These are phyloP conservation scores for Lipomyces spencermartinsiae DNA, from an alignment of 805 yeast genomes.

Conservation along the genomic window DNA sequence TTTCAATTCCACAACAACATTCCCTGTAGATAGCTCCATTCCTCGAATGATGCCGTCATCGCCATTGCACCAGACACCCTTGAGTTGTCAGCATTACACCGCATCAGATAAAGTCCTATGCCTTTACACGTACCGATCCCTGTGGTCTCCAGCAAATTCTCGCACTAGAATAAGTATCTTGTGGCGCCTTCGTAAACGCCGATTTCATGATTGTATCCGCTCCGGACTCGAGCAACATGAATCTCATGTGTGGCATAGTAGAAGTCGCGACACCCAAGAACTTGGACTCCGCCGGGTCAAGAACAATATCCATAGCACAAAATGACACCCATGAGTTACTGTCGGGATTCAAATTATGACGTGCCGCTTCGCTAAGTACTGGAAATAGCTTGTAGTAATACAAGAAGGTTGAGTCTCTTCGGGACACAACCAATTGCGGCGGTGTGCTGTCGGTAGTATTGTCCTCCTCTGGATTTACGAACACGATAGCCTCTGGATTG, in stretches of 20 bases:
- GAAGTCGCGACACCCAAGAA: constrained; percentile 70
- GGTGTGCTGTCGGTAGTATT: constrained; percentile 7
- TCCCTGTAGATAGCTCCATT: constrained; percentile 55
- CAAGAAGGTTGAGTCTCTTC: constrained; percentile 39
- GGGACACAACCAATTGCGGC: constrained; percentile 31
- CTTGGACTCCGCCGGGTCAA: constrained; percentile 34
- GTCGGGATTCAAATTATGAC: constrained; percentile 37
- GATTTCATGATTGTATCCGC: constrained; percentile 50
- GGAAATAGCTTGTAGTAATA: constrained; percentile 37
- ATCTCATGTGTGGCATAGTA: constrained; percentile 77
- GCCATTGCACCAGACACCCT: constrained; percentile 70
- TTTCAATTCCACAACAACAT: constrained; percentile 47
- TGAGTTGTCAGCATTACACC: constrained; percentile 1
- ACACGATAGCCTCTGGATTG: constrained; percentile 37
- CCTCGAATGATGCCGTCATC: constrained; percentile 74
- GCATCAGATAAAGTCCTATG: neutral
- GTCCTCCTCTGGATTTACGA: constrained; percentile 7
- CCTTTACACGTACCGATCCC: constrained; percentile 38
- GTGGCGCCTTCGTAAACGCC: constrained; percentile 63
- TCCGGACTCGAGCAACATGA: constrained; percentile 55
- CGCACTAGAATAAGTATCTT: constrained; percentile 68
- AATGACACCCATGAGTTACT: constrained; percentile 39
- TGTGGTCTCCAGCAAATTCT: constrained; percentile 54
- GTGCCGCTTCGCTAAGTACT: constrained; percentile 29
- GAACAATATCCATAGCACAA: constrained; percentile 38